These are phyloP conservation scores for Peronospora belbahrii DNA, from an alignment of 352 stramenopile genomes.

Conservation along the genomic window DNA sequence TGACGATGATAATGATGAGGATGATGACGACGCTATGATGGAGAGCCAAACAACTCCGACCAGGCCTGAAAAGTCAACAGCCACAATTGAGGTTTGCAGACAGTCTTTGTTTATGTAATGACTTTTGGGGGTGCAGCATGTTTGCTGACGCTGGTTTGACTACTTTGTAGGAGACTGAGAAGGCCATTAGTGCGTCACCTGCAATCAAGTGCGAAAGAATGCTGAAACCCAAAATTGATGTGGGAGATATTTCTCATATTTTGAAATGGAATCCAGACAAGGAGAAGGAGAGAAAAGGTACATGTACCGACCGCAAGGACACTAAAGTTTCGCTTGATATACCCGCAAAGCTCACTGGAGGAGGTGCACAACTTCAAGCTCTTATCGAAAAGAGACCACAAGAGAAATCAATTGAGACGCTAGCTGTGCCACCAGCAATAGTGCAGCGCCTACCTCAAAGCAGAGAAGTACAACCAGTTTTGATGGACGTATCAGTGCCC, in stretches of 20 bases:
- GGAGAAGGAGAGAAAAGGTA: constrained; percentile 1
- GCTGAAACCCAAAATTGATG: constrained; percentile 14
- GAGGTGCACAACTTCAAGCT: background rate
- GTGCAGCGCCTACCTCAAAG: background rate
- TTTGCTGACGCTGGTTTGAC: background rate
- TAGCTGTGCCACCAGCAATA: background rate
- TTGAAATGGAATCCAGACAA: constrained; percentile 21
- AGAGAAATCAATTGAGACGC: constrained; percentile 1
- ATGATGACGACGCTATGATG: constrained; percentile 39
- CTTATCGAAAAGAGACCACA: constrained; percentile 1
- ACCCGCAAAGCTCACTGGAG: constrained; percentile 3
- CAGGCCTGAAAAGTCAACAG: constrained; percentile 15
- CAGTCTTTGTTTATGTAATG: background rate
- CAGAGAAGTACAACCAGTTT: background rate
- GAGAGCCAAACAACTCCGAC: constrained; percentile 11
- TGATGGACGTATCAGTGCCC: background rate
- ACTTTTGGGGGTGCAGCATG: background rate
- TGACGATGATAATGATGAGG: constrained; percentile 27
- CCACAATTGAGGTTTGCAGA: constrained; percentile 18
- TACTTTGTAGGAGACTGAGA: background rate
- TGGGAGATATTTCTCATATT: constrained; percentile 21
- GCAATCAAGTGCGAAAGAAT: constrained; percentile 4
- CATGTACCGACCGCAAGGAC: background rate
- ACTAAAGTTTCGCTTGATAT: background rate
- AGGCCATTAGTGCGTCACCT: background rate